These are phyloP conservation scores for Pestalotiopsis sp. DNA, from an alignment of 2,329 filamentous ascomycete genomes.

Conservation along the genomic window DNA sequence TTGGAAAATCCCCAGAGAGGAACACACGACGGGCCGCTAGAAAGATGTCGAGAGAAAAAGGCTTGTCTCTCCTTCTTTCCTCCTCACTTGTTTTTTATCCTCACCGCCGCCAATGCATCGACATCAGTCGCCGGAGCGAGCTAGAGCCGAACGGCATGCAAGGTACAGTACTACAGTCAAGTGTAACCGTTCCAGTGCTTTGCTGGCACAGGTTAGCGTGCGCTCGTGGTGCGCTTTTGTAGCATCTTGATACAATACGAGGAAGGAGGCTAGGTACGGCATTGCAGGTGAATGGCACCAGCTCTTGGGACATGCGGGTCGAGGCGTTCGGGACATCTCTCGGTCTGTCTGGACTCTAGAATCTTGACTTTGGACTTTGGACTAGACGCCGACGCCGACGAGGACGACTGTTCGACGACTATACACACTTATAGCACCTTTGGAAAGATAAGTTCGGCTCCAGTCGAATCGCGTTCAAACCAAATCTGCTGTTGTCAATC, in stretches of 20 bases:
- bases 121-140: neutral
- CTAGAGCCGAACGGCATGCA: neutral
- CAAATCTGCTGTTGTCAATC: neutral
- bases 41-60: neutral
- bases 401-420: neutral
- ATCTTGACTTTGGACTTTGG: neutral
- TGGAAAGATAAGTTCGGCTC: neutral
- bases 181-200: neutral
- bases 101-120: neutral
- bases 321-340: neutral
- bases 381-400: neutral
- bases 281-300: neutral
- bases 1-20: neutral
- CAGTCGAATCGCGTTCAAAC: neutral
- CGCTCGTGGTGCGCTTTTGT: neutral
- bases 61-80: neutral
- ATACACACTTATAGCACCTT: neutral
- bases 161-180: neutral
- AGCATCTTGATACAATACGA: neutral
- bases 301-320: neutral
- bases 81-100: neutral
- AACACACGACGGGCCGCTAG: neutral
- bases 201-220: neutral
- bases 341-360: neutral
- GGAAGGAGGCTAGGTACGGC: neutral